Percentiles rank a stretch among this genome's conserved stretches.
These are phyloP conservation scores for Taphrina confusa DNA, from an alignment of 1,139 yeast species.

Conservation along the genomic window DNA sequence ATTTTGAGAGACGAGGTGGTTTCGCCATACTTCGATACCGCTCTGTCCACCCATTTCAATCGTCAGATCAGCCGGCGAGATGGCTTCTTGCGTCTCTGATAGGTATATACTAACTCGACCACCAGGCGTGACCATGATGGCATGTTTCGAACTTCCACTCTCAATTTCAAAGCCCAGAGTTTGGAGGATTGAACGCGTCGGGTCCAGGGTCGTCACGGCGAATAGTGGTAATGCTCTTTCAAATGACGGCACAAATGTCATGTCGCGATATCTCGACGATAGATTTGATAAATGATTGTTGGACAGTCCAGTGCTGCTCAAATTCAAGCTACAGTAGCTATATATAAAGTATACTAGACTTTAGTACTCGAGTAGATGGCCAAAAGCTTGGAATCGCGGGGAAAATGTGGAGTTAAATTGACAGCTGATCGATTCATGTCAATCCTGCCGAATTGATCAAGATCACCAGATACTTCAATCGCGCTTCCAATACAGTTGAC, in stretches of 20 bases:
- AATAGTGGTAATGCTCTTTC: neutral
- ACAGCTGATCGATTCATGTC: no score
- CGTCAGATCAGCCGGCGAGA: neutral
- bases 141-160: slow-evolving; percentile 1
- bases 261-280: no score
- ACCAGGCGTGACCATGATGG: neutral
- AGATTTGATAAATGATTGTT: no score
- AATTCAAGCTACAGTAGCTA: no score
- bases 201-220: neutral
- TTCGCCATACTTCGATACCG: neutral
- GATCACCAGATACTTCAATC: no score
- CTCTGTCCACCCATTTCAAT: neutral
- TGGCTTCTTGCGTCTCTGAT: neutral
- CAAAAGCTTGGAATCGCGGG: no score
- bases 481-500: no score
- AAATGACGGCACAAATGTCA: neutral
- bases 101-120: neutral
- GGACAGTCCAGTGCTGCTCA: no score
- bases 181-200: neutral
- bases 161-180: slow-evolving; percentile 17
- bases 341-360: no score
- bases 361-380: no score
- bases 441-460: no score
- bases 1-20: neutral
- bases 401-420: no score